These are phyloP conservation scores for Thuidium tamariscinum DNA, from an alignment of 225 moss, liverwort and hornwort species.

Conservation along the genomic window DNA sequence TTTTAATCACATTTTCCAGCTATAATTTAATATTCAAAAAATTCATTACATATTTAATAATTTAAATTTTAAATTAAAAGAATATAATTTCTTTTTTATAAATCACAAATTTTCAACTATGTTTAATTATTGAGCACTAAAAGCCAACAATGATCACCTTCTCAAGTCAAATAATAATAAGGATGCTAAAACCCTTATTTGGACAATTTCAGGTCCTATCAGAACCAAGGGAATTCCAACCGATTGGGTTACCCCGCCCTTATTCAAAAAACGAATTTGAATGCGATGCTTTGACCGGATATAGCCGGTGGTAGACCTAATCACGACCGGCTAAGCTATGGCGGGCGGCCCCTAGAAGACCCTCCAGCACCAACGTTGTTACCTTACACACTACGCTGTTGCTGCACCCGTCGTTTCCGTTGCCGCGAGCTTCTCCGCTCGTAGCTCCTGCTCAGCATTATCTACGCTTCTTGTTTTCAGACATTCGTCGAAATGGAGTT, in stretches of 20 bases:
- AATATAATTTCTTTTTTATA: too few species aligned
- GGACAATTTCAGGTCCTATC: neutral
- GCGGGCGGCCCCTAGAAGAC: neutral
- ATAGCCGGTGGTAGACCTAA: neutral
- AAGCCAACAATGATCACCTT: neutral
- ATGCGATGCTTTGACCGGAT: neutral
- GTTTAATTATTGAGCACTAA: too few species aligned
- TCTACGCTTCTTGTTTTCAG: neutral
- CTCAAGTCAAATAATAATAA: too few species aligned
- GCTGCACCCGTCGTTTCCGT: neutral
- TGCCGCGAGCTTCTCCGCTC: neutral
- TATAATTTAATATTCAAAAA: too few species aligned
- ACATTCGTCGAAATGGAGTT: conserved; percentile 9
- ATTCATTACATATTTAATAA: too few species aligned
- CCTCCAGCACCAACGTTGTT: neutral
- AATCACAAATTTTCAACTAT: neutral
- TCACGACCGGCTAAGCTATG: conserved; percentile 6
- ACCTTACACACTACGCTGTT: too few species aligned
- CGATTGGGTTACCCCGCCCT: neutral
- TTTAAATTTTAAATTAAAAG: too few species aligned
- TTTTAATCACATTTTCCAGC: too few species aligned
- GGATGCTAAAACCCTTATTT: neutral
- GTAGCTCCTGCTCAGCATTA: neutral
- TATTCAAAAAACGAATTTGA: neutral
- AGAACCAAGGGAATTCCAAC: neutral